These are phyloP conservation scores for Amorphotheca resinae DNA, from an alignment of 495 filamentous ascomycete genomes.

Conservation along the genomic window DNA sequence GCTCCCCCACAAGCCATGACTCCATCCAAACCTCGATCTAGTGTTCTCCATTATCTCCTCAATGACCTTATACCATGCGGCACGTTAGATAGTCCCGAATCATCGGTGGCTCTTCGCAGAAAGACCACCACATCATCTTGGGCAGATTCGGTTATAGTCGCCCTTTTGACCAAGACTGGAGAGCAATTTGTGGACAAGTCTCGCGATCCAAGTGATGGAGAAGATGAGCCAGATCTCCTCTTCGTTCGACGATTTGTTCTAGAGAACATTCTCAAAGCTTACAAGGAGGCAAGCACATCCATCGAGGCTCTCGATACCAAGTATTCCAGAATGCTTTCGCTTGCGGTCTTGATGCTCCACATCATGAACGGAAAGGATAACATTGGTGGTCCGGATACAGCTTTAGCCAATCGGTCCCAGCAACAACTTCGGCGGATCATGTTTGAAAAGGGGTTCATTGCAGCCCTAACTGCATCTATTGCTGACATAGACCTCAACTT, in stretches of 20 bases:
- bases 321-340: slow-evolving; percentile 70
- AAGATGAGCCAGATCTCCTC: slow-evolving; percentile 75
- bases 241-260: slow-evolving; percentile 92
- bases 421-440: slow-evolving; percentile 82
- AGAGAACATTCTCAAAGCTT: slow-evolving; percentile 83
- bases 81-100: slow-evolving; percentile 59
- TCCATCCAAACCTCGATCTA: slow-evolving; percentile 86
- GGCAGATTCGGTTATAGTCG: slow-evolving; percentile 73
- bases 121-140: slow-evolving; percentile 69
- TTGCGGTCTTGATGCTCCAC: slow-evolving; percentile 85
- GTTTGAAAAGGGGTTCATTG: slow-evolving; percentile 95
- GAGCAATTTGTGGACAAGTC: slow-evolving; percentile 48
- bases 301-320: slow-evolving; percentile 73
- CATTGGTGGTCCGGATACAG: slow-evolving; percentile 26
- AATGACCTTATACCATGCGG: slow-evolving; percentile 72
- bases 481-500: slow-evolving; percentile 94
- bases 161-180: slow-evolving; percentile 75
- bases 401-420: slow-evolving; percentile 35
- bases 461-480: slow-evolving; percentile 77
- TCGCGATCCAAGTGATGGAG: slow-evolving; percentile 43
- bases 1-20: slow-evolving; percentile 67
- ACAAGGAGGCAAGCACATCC: slow-evolving; percentile 75
- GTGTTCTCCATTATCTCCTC: slow-evolving; percentile 85
- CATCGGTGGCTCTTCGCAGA: slow-evolving; percentile 62
- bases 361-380: slow-evolving; percentile 75